phyloP scores from a whole-genome alignment of 768 basidiomycete genomes.

The Ramaria sp. region DNA sequence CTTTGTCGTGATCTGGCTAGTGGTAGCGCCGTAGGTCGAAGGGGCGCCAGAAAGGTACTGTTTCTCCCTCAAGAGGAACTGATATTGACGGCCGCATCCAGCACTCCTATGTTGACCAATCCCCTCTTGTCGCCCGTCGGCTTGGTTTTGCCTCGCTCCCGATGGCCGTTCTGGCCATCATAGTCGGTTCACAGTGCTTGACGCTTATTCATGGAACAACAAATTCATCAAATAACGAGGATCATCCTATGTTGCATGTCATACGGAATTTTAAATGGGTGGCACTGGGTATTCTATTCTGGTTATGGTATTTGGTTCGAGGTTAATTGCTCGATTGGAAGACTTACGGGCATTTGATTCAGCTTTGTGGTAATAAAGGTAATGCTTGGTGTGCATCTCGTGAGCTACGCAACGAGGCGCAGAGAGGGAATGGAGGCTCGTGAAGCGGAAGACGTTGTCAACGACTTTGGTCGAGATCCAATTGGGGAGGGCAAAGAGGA shows the following conservation, averaged over 20 bases:
- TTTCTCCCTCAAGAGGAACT: background rate
- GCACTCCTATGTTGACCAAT: slow-evolving; percentile 92
- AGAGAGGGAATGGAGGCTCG: slow-evolving; percentile 70
- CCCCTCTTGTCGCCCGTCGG: slow-evolving; percentile 85
- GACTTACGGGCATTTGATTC: background rate
- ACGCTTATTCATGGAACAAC: slow-evolving; percentile 33
- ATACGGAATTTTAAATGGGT: slow-evolving; percentile 53
- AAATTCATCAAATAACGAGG: background rate
- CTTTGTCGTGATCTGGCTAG: slow-evolving; percentile 87
- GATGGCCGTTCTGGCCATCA: slow-evolving; percentile 69
- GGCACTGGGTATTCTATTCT: slow-evolving; percentile 54
- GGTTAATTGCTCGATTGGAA: background rate
- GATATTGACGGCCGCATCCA: slow-evolving; percentile 19
- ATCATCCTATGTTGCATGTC: slow-evolving; percentile 19
- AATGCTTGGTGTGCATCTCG: slow-evolving; percentile 80
- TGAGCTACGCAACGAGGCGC: slow-evolving; percentile 72
- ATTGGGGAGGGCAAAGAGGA: slow-evolving; percentile 88
- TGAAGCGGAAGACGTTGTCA: slow-evolving; percentile 61
- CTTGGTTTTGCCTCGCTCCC: slow-evolving; percentile 92
- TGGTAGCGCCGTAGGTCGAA: slow-evolving; percentile 58
- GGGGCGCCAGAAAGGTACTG: slow-evolving; percentile 60
- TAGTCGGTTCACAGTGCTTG: slow-evolving; percentile 67
- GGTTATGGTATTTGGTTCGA: slow-evolving; percentile 67
- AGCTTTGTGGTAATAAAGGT: slow-evolving; percentile 84
- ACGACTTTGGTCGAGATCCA: slow-evolving; percentile 83